Base-by-base conservation (phyloP, 2,329 filamentous ascomycete genomes). In the Aspergillus aculeatinus region DNA sequence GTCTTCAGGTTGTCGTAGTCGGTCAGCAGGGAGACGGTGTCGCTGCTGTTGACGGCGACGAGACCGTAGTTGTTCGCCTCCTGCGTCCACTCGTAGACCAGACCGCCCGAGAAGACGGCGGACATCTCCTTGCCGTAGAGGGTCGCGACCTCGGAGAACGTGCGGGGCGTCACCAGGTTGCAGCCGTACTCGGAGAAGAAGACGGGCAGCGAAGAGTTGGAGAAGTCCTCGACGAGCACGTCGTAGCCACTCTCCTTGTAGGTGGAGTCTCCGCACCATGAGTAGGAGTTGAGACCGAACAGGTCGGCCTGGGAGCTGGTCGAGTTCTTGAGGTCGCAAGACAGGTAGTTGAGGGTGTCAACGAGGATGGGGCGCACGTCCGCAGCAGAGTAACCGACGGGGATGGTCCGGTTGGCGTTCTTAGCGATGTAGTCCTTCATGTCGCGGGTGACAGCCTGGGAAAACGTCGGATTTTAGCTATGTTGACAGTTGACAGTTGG, bases 1-100 rank as follows among this genome's bases (percentile, higher is more conserved):
- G 77, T 77, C 78, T 89, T 86, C 61, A 98, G 86, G 64, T 90
- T 88, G 73, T 89, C 85, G 77, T 83, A 93, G 74, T 93, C 90
- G 23, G 76, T 66, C 39, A 86, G 80, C 48, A 92, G 80, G 51
- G 81, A 79, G 58, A 86, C 82, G 19, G 81, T 83, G 65, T 81
- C 82, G 67, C 87, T 84, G 60, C 74, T 76, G 67, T 84, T 83
- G 68, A 91, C 77, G 64, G 83, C 70, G 63, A 91, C 87, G 7
- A 93, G 82, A 55, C 80, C 80, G 63, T 79, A 82, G 53, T 81
- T 70, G 66, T 80, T 80, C 7, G 69, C 67, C 65, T 82, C 80
- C 67, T 81, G 70, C 55, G 76, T 80, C 68, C 79, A 82, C 65
- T 82, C 80, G 68, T 82, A 82, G 64, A 82, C 76, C 21, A 82